Conservation (phyloP, 2,329 filamentous ascomycete genomes). For the Fusarium anthophilum region DNA sequence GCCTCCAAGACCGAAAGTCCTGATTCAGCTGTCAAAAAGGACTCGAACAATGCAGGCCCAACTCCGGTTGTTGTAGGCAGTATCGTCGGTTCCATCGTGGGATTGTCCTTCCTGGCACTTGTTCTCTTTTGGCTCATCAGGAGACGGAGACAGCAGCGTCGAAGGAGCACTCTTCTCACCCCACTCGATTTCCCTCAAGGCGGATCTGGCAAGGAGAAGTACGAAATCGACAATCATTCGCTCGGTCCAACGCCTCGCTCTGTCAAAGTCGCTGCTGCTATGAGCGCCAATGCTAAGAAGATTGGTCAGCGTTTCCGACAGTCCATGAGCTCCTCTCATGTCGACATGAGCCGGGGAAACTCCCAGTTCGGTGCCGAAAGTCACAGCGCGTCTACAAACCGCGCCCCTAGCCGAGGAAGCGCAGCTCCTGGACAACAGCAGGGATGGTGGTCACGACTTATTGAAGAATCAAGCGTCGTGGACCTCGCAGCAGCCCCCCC, state of each 20-base stretch:
- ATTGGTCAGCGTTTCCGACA: constrained; percentile 34
- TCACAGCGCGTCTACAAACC: constrained; percentile 48
- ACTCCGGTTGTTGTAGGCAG: constrained; percentile 59
- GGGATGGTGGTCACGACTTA: constrained; percentile 58
- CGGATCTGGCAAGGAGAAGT: constrained; percentile 24
- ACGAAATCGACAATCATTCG: constrained; percentile 54
- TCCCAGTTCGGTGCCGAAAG: constrained; percentile 58
- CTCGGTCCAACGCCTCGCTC: constrained; percentile 60
- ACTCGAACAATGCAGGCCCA: constrained; percentile 20
- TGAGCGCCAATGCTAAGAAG: constrained; percentile 44
- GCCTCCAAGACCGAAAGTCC: constrained; percentile 29
- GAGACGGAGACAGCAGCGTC: constrained; percentile 50
- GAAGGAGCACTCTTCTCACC: constrained; percentile 60
- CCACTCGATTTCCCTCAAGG: constrained; percentile 52
- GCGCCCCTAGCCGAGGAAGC: constrained; percentile 9
- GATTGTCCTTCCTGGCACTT: constrained; percentile 54
- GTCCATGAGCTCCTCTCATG: constrained; percentile 46
- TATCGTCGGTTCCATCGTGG: constrained; percentile 59
- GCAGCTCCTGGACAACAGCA: constrained; percentile 26
- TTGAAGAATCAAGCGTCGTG: constrained; percentile 51
- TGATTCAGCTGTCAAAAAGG: constrained; percentile 10
- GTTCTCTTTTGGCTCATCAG: constrained; percentile 61
- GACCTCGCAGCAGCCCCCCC: constrained; percentile 46
- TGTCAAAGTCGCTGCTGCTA: constrained; percentile 43
- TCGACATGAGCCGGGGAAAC: constrained; percentile 63